Conservation (phyloP, 495 filamentous ascomycete genomes). For the Saxophila tyrrhenica region DNA sequence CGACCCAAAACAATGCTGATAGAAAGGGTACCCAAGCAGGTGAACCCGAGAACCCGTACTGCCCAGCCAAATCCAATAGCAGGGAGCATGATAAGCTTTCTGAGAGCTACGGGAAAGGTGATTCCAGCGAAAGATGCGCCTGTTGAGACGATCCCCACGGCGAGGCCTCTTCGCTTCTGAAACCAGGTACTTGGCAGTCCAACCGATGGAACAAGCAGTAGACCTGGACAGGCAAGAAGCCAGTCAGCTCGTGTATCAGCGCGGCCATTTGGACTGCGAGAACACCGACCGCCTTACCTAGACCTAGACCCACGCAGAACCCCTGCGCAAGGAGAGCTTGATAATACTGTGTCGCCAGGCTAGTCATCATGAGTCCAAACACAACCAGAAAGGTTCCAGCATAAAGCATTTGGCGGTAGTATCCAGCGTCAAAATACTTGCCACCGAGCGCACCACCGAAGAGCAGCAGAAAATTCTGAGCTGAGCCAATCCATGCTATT, state of each 20-base stretch:
- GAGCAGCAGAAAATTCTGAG: background rate
- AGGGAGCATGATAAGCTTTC: background rate
- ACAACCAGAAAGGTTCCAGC: constrained; percentile 48
- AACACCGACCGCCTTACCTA: too few relatives aligned
- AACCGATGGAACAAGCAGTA: background rate
- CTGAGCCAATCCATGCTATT: background rate
- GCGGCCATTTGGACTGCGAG: too few relatives aligned
- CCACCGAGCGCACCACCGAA: background rate
- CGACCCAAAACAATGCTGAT: background rate
- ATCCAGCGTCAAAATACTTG: background rate
- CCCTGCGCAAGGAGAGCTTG: constrained; percentile 51
- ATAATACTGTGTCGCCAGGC: constrained; percentile 47
- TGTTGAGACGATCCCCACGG: background rate
- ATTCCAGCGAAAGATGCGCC: background rate
- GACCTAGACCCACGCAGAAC: constrained; percentile 29
- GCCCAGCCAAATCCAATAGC: background rate
- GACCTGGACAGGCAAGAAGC: too few relatives aligned
- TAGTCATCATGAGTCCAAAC: constrained; percentile 63
- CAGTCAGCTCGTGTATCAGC: too few relatives aligned
- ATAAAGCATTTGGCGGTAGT: constrained; percentile 16
- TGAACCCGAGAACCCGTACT: background rate
- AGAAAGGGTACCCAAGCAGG: background rate
- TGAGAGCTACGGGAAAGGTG: background rate
- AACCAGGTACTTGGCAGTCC: background rate
- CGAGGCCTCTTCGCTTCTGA: background rate